Conservation (phyloP, 225 moss, liverwort and hornwort species). For the Takakia lepidozioides region DNA sequence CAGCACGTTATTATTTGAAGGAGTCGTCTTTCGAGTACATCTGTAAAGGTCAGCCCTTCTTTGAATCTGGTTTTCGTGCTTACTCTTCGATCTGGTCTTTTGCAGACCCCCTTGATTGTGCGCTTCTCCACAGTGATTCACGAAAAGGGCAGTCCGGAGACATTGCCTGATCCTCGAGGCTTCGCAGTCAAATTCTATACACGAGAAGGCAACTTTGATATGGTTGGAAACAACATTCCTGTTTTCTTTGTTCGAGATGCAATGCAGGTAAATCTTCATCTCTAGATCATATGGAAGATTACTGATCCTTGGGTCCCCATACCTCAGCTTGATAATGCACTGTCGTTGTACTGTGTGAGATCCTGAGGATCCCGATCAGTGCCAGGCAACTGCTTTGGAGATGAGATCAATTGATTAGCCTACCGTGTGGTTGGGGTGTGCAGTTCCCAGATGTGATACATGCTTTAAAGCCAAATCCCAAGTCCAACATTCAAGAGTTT, state of each 20-base stretch:
- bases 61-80: too few species aligned
- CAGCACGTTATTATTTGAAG: too few species aligned
- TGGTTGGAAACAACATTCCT: constrained; percentile 54
- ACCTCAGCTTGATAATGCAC: too few species aligned
- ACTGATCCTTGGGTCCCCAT: too few species aligned
- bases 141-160: constrained; percentile 46
- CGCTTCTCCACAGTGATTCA: constrained; percentile 52
- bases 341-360: too few species aligned
- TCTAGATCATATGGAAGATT: too few species aligned
- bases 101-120: constrained; percentile 39
- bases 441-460: constrained; percentile 47
- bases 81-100: too few species aligned
- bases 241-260: constrained; percentile 50
- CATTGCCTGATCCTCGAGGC: constrained; percentile 41
- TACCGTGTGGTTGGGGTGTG: neutral
- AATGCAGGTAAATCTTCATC: constrained; percentile 41
- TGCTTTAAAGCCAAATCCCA: constrained; percentile 49
- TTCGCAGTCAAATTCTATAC: constrained; percentile 56
- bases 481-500: constrained; percentile 47
- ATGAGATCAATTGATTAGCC: too few species aligned
- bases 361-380: too few species aligned
- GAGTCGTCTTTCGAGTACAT: too few species aligned
- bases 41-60: too few species aligned
- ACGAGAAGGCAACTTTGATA: constrained; percentile 50
- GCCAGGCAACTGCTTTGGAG: too few species aligned